Conservation (phyloP, 495 filamentous ascomycete species). For the Trichoderma reesei region DNA sequence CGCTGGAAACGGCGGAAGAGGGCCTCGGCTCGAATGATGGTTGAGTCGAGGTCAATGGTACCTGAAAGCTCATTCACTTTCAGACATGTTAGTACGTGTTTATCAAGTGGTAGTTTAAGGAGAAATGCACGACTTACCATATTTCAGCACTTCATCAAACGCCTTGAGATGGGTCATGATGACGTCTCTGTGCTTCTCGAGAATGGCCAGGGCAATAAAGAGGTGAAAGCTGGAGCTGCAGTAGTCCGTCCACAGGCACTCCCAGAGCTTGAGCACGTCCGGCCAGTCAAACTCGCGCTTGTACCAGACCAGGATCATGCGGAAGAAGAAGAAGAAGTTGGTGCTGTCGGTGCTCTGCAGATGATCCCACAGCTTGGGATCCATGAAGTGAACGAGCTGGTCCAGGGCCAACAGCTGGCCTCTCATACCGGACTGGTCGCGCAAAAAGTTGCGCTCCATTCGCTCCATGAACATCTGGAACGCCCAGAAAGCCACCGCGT, state of each 20-base stretch:
- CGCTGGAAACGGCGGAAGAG: slow-evolving; percentile 83
- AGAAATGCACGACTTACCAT: slow-evolving; percentile 51
- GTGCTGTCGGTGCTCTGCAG: slow-evolving; percentile 83
- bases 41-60: slow-evolving; percentile 80
- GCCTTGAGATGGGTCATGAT: slow-evolving; percentile 91
- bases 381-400: slow-evolving; percentile 91
- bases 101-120: background rate
- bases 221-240: slow-evolving; percentile 81
- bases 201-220: slow-evolving; percentile 84
- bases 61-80: slow-evolving; percentile 88
- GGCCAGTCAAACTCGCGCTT: slow-evolving; percentile 91
- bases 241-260: slow-evolving; percentile 90
- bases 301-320: slow-evolving; percentile 97
- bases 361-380: slow-evolving; percentile 86
- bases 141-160: slow-evolving; percentile 97
- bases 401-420: slow-evolving; percentile 82
- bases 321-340: slow-evolving; percentile 99
- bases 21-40: slow-evolving; percentile 75
- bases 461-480: slow-evolving; percentile 95
- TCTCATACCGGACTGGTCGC: slow-evolving; percentile 93
- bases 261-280: slow-evolving; percentile 84
- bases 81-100: background rate
- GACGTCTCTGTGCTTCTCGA: slow-evolving; percentile 90
- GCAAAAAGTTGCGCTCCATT: slow-evolving; percentile 95
- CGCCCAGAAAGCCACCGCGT: slow-evolving; percentile 92